A percentile compares a stretch with the other conserved stretches of the same genome.
Conservation (phyloP, 2,329 filamentous ascomycete genomes). For the Pezicula radicicola region DNA sequence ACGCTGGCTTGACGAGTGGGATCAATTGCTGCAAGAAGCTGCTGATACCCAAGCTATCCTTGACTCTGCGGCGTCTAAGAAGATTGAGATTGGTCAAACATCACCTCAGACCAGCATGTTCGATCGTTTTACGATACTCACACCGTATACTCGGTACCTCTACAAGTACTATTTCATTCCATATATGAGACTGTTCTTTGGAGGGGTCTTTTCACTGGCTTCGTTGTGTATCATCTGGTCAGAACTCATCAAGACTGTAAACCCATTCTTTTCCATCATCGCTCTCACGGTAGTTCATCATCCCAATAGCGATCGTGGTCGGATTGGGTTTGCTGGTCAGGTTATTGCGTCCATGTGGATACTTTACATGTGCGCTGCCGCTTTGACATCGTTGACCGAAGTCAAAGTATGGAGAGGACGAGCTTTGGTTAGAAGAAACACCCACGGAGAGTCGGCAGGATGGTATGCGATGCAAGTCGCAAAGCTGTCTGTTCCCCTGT, state of each 20-base stretch:
- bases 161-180: conserved; percentile 74
- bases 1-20: conserved; percentile 85
- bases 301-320: conserved; percentile 64
- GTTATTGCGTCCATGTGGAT: conserved; percentile 84
- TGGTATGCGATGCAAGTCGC: conserved; percentile 96
- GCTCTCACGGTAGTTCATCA: conserved; percentile 54
- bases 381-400: conserved; percentile 82
- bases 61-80: conserved; percentile 77
- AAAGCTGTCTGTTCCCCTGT: conserved; percentile 85
- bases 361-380: conserved; percentile 91
- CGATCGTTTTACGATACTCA: conserved; percentile 60
- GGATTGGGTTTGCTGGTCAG: conserved; percentile 84
- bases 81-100: conserved; percentile 68
- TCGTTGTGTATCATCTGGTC: conserved; percentile 90
- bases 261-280: conserved; percentile 71
- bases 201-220: conserved; percentile 67
- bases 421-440: conserved; percentile 85
- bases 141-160: conserved; percentile 78
- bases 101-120: conserved; percentile 53
- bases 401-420: conserved; percentile 98
- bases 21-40: conserved; percentile 70
- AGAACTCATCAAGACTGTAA: conserved; percentile 81
- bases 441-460: conserved; percentile 87
- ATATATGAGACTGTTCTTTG: conserved; percentile 59
- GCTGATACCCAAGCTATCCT: conserved; percentile 76